Percentiles rank a stretch among this genome's conserved stretches.
phyloP scores from a whole-genome alignment of 2,329 filamentous ascomycete genomes.

The Metarhizium sp. region DNA sequence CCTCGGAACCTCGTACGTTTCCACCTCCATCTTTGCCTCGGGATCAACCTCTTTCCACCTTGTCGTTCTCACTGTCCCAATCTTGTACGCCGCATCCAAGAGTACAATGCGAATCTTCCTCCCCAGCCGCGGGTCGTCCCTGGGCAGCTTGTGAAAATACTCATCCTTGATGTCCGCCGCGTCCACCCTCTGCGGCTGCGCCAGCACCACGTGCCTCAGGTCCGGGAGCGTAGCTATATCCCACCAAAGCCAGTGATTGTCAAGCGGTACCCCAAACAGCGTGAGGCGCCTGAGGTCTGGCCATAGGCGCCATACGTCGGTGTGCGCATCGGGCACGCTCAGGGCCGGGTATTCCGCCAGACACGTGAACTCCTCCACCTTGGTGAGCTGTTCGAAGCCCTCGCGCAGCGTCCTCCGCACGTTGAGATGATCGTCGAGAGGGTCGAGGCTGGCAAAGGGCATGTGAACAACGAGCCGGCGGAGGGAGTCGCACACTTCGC shows the following conservation, averaged over 20 bases:
- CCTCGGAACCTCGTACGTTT: conserved; percentile 28
- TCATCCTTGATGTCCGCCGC: conserved; percentile 28
- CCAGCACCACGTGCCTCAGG: conserved; percentile 33
- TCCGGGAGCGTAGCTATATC: conserved; percentile 25
- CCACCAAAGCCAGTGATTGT: conserved; percentile 29
- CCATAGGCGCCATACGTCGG: conserved; percentile 34
- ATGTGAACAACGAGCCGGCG: conserved; percentile 37
- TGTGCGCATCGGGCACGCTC: conserved; percentile 20
- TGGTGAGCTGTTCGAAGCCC: conserved; percentile 33
- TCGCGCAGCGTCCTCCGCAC: conserved; percentile 30
- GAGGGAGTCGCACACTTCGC: conserved; percentile 28
- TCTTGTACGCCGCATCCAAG: conserved; percentile 17
- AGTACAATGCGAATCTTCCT: conserved; percentile 22
- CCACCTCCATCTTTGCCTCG: conserved; percentile 26
- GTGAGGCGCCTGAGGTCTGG: conserved; percentile 30
- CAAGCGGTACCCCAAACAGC: conserved; percentile 30
- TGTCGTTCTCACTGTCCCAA: conserved; percentile 15
- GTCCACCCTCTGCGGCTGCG: conserved; percentile 23
- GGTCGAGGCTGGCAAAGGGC: conserved; percentile 33
- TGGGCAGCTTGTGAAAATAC: conserved; percentile 27
- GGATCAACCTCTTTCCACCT: conserved; percentile 27
- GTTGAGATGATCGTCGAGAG: conserved; percentile 30
- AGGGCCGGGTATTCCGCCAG: conserved; percentile 36
- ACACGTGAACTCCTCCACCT: conserved; percentile 38
- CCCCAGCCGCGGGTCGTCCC: conserved; percentile 16